Base-by-base conservation (phyloP, 305 asterid genomes). In the Rubia peregrina region DNA sequence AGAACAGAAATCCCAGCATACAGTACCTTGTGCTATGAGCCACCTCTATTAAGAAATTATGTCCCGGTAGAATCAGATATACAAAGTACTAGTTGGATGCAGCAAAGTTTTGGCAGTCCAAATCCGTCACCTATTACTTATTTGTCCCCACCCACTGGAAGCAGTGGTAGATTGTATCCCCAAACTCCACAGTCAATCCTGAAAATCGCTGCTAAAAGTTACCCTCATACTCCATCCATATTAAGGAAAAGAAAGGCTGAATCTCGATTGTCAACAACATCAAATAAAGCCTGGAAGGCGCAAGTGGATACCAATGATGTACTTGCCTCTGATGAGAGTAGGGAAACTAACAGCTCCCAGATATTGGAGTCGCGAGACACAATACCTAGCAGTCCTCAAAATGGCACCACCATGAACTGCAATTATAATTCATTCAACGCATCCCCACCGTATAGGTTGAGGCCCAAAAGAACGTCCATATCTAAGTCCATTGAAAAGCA, bases 371-470 rank as follows among this genome's bases (percentile, higher is more conserved):
- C 75, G 73, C 83, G 69, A 49, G 80, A 73, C 30, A 48, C 61
- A 73, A 71, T 64, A 68, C 68, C 72, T 65, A 80, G 33, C 64
- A 84, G 82, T 80, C 71, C 69, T 71, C 69, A 67, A 42, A 78
- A 76, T 77, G 77, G 75, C 62, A 81, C 74, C 44, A 71, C 71
- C 59, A 84, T 76, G 62, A 72, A 70, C 67, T 80, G 83, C 69
- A 75, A 78, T 65, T 73, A 71, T 65, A 81, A 76, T 61, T 79
- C 95, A 44, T 83, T 77, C 71, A 88, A 89, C 78, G 86, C 84
- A 53, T 94, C 99, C 65, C 99, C 99, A 75, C 95, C 93, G 19
- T 91, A 87, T 77, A 89, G 96, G 77, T 76, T 89, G 73, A 85
- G 83, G 72, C 83, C 81, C 51, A 87, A 84, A 78, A 79, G 98